phyloP scores from a whole-genome alignment of 1,284 basidiomycete species.

The Moniliophthora roreri region DNA sequence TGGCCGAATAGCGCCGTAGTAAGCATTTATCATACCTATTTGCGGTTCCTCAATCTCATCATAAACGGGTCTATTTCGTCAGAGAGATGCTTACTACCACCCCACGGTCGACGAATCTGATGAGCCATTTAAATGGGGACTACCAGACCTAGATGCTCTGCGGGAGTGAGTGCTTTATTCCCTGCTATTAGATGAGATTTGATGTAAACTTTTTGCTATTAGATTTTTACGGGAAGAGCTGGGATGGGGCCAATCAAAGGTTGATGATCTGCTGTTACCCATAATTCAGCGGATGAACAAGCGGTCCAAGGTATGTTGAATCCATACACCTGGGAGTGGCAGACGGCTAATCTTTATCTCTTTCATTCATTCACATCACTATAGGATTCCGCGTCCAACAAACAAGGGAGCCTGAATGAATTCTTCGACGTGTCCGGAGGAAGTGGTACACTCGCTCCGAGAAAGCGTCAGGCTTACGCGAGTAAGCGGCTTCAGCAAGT shows the following conservation, averaged over 20 bases:
- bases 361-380: neutral
- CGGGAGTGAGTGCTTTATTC: slow-evolving; percentile 59
- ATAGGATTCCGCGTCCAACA: slow-evolving; percentile 63
- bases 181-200: neutral
- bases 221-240: slow-evolving; percentile 88
- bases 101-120: slow-evolving; percentile 90
- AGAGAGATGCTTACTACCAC: slow-evolving; percentile 92
- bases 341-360: neutral
- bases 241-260: slow-evolving; percentile 84
- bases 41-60: neutral
- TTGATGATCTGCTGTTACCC: slow-evolving; percentile 90
- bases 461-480: slow-evolving; percentile 76
- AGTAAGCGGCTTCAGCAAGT: slow-evolving; percentile 91
- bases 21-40: slow-evolving; percentile 26
- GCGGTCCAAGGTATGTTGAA: slow-evolving; percentile 60
- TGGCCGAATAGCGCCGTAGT: slow-evolving; percentile 95
- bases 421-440: slow-evolving; percentile 65
- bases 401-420: slow-evolving; percentile 70
- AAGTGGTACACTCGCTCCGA: slow-evolving; percentile 69
- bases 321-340: neutral
- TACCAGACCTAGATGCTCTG: slow-evolving; percentile 92
- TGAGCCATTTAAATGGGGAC: slow-evolving; percentile 96
- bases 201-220: slow-evolving; percentile 5
- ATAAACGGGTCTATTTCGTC: slow-evolving; percentile 1
- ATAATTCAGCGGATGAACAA: slow-evolving; percentile 91